phyloP scores from a whole-genome alignment of 352 stramenopile species.

The Globisporangium nodosum region DNA sequence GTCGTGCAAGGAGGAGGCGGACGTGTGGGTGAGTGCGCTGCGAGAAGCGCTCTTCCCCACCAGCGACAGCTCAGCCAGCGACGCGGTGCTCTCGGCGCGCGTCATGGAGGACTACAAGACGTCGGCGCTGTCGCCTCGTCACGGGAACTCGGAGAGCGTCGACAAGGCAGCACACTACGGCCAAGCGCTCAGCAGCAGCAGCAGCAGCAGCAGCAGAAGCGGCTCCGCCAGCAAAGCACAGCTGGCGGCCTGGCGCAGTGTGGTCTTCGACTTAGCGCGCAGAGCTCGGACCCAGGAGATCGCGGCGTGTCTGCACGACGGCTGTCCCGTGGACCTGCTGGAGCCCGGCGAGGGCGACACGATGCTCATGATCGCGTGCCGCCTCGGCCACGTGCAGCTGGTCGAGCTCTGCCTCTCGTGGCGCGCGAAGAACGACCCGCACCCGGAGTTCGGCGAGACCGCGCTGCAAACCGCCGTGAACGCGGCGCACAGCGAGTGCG shows the following conservation, averaged over 20 bases:
- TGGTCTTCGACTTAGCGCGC: slow-evolving; percentile 56
- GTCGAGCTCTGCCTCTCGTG: slow-evolving; percentile 71
- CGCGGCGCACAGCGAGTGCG: slow-evolving; percentile 43
- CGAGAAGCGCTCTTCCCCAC: slow-evolving; percentile 30
- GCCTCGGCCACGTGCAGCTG: slow-evolving; percentile 45
- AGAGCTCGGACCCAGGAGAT: slow-evolving; percentile 37
- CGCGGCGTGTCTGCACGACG: slow-evolving; percentile 41
- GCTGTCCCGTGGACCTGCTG: slow-evolving; percentile 71
- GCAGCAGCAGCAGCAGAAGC: not conserved
- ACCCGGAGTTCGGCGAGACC: slow-evolving; percentile 81
- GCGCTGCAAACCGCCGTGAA: slow-evolving; percentile 77
- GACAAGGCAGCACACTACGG: not conserved
- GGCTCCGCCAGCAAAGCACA: slow-evolving; percentile 28
- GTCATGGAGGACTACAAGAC: slow-evolving; percentile 45
- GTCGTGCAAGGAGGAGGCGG: slow-evolving; percentile 73
- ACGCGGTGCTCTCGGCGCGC: slow-evolving; percentile 17
- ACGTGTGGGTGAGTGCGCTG: slow-evolving; percentile 50
- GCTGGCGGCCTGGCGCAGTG: slow-evolving; percentile 43
- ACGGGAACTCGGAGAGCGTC: not conserved
- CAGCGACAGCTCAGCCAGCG: not conserved
- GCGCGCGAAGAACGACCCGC: slow-evolving; percentile 81
- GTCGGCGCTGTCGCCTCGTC: slow-evolving; percentile 30
- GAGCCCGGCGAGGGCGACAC: slow-evolving; percentile 72
- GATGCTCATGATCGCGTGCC: slow-evolving; percentile 73
- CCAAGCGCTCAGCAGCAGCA: not conserved